A percentile compares a stretch with the other conserved stretches of the same genome.
phyloP scores from a whole-genome alignment of 495 filamentous ascomycete species.

The Achaetomiella virescens region DNA sequence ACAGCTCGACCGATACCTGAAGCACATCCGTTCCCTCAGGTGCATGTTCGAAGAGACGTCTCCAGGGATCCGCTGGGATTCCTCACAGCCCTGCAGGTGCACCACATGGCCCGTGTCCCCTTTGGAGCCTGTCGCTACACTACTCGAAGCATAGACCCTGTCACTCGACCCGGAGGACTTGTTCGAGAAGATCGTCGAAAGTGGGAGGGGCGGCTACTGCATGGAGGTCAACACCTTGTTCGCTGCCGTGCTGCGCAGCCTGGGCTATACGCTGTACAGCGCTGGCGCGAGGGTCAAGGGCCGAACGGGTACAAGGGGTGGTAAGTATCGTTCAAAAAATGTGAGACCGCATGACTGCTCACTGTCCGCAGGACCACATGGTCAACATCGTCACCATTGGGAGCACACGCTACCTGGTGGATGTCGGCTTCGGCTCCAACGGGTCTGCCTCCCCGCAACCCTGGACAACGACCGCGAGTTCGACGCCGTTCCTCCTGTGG shows the following conservation, averaged over 20 bases:
- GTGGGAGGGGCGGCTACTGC: slow-evolving; percentile 60
- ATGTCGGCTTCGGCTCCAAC: slow-evolving; percentile 64
- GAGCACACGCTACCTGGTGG: slow-evolving; percentile 50
- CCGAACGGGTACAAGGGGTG: slow-evolving; percentile 30
- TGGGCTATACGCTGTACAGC: slow-evolving; percentile 55
- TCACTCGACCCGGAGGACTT: slow-evolving; percentile 52
- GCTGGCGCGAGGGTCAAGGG: slow-evolving; percentile 35
- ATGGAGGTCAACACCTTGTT: slow-evolving; percentile 71
- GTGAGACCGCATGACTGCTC: not conserved
- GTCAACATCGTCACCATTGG: slow-evolving; percentile 59
- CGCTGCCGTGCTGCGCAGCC: slow-evolving; percentile 51
- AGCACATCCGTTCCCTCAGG: slow-evolving; percentile 38
- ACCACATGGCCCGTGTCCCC: slow-evolving; percentile 56
- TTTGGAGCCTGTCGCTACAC: slow-evolving; percentile 58
- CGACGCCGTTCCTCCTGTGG: not conserved
- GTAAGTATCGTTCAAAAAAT: slow-evolving; percentile 18
- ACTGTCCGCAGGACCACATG: slow-evolving; percentile 52
- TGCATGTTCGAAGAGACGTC: not conserved
- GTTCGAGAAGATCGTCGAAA: slow-evolving; percentile 57
- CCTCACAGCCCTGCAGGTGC: slow-evolving; percentile 37
- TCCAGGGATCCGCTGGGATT: slow-evolving; percentile 21
- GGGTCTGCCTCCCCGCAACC: slow-evolving; percentile 29
- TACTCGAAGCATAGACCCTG: slow-evolving; percentile 45
- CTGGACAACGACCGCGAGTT: slow-evolving; percentile 20
- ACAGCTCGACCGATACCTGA: slow-evolving; percentile 32